Base-by-base conservation (phyloP, 75 land plant species). In the Larix kaempferi region DNA sequence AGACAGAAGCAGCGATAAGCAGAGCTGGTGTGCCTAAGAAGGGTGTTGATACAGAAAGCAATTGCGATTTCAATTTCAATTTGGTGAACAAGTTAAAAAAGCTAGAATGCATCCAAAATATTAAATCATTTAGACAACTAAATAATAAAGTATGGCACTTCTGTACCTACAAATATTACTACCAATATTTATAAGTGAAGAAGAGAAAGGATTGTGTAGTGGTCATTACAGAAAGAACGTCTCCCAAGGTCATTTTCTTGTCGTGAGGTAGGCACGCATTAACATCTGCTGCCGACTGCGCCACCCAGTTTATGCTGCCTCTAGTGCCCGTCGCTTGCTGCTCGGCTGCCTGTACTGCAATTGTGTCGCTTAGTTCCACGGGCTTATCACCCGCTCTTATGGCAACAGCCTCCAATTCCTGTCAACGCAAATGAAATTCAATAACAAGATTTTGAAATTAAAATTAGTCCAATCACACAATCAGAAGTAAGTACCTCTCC, bases 401-500 rank as follows among this genome's bases (percentile, higher is more conserved):
- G 1, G 89, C 91, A 1, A 88, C 77, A 0, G 88, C 92, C 76
- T 94, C 98, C 61, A 94, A 81, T 0, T 95, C 98, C 84, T 80
- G 75, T 11, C n/a, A n/a, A 49, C 74, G 41, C 21, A 5, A 72
- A 35, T 33, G n/a, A 33, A 39, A 29, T 39, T 19, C 11, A 13
- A 72, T 33, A 27, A 72, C 7, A 33, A 14, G 15, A 7, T 23
- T 33, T 72, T 72, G 4, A 29, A 26, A 26, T 39, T 33, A 8
- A 29, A 8, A 26, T 19, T 26, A 54, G 17, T 35, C 52, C 80
- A 57, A 56, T n/a, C n/a, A n/a, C n/a, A n/a, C n/a, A n/a, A n/a
- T n/a, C n/a, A n/a, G n/a, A n/a, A n/a, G n/a, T n/a, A n/a, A n/a
- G n/a, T n/a, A 85, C 83, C 61, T 95, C 89, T 6, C 98, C 95